Conservation (phyloP, 176 grass and related monocot species). For the Lolium multiflorum region DNA sequence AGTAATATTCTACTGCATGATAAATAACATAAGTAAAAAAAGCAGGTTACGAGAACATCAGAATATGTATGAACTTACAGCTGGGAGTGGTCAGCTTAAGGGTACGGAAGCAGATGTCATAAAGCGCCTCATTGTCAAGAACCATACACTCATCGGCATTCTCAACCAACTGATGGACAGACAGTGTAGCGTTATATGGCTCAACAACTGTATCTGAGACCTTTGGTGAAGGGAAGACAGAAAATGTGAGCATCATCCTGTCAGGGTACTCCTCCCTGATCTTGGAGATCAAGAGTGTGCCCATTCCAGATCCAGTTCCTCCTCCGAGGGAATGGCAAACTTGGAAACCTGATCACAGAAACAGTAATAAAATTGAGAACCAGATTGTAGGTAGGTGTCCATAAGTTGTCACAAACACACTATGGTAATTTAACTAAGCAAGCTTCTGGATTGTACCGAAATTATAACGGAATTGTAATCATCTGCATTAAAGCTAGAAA, state of each 20-base stretch:
- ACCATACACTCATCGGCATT: constrained; percentile 96
- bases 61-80: constrained; percentile 59
- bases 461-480: neutral
- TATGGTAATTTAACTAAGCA: neutral
- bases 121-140: constrained; percentile 83
- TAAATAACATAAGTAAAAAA: neutral
- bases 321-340: constrained; percentile 91
- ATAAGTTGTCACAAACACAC: neutral
- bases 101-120: constrained; percentile 90
- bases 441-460: neutral
- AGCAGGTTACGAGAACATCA: constrained; percentile 12
- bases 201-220: constrained; percentile 91
- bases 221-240: constrained; percentile 88
- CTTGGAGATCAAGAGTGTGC: constrained; percentile 90
- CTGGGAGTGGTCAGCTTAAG: constrained; percentile 89
- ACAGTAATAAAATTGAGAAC: neutral
- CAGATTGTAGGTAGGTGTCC: neutral
- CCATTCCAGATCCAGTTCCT: constrained; percentile 90
- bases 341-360: constrained; percentile 69
- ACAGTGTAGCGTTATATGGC: constrained; percentile 86
- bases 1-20: neutral
- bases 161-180: constrained; percentile 88
- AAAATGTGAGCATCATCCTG: constrained; percentile 93
- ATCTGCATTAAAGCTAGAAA: neutral
- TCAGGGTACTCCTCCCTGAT: constrained; percentile 94